Conservation (phyloP, 129 eudicot genomes). For the Lactuca sativa region DNA sequence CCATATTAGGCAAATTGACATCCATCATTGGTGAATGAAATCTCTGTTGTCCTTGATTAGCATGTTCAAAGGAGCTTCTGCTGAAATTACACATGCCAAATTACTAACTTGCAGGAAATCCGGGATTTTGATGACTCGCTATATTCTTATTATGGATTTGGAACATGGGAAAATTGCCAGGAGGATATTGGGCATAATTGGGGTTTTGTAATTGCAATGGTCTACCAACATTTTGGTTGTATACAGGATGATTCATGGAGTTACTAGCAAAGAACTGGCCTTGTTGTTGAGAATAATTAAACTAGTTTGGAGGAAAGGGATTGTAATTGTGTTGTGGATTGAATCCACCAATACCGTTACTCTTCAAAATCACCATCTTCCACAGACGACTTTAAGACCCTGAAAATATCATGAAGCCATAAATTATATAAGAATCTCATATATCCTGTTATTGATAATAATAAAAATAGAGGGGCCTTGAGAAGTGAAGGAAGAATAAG, state of each 20-base stretch:
- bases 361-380: too few relatives aligned
- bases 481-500: too few relatives aligned
- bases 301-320: constrained; percentile 32
- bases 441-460: too few relatives aligned
- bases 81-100: constrained; percentile 29
- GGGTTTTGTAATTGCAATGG: too few relatives aligned
- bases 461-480: too few relatives aligned
- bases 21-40: too few relatives aligned
- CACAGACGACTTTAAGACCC: too few relatives aligned
- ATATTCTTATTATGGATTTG: constrained; percentile 34
- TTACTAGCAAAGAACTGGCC: constrained; percentile 30
- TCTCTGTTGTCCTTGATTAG: too few relatives aligned
- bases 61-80: too few relatives aligned
- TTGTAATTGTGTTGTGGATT: constrained; percentile 33
- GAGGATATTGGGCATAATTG: constrained; percentile 36
- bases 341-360: constrained; percentile 31
- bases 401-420: too few relatives aligned
- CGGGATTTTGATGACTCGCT: constrained; percentile 41
- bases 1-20: too few relatives aligned
- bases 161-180: constrained; percentile 29
- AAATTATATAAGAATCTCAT: too few relatives aligned
- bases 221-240: constrained; percentile 30
- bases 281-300: constrained; percentile 31
- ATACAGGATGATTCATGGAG: constrained; percentile 25
- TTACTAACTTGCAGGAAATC: constrained; percentile 41